A percentile compares a stretch with the other conserved stretches of the same genome.
phyloP scores from a whole-genome alignment of 257 asterid species.

The Scutellaria baicalensis region DNA sequence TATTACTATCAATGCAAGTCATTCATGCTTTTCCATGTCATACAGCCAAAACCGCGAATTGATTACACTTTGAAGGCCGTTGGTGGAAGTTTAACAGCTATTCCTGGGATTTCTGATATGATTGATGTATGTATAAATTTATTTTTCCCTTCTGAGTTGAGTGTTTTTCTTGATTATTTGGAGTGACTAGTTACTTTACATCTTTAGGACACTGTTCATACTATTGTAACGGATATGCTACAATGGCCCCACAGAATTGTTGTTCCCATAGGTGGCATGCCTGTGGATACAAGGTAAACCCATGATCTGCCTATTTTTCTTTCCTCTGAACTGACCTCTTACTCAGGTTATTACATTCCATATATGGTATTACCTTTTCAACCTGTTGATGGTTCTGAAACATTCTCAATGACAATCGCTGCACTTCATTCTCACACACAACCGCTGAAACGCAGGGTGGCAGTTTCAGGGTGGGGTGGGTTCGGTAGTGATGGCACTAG shows the following conservation, averaged over 20 bases:
- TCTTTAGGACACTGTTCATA: slow-evolving; percentile 72
- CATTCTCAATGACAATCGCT: background rate
- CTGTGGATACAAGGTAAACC: slow-evolving; percentile 70
- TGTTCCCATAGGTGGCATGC: slow-evolving; percentile 90
- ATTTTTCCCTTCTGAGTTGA: background rate
- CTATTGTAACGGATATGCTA: slow-evolving; percentile 83
- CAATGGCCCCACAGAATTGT: slow-evolving; percentile 99
- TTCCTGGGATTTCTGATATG: slow-evolving; percentile 97
- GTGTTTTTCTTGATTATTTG: background rate
- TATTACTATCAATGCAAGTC: background rate
- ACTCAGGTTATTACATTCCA: background rate
- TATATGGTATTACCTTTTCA: background rate
- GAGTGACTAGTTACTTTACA: slow-evolving; percentile 23
- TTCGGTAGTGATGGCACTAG: too few species aligned
- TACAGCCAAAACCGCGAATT: slow-evolving; percentile 91
- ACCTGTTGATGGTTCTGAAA: background rate
- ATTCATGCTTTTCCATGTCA: slow-evolving; percentile 14
- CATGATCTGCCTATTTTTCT: background rate
- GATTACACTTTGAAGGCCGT: slow-evolving; percentile 93
- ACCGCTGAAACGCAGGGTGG: background rate
- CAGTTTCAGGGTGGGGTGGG: too few species aligned
- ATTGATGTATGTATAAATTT: slow-evolving; percentile 63
- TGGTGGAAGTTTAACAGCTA: slow-evolving; percentile 95
- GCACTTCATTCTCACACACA: background rate
- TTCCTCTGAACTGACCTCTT: background rate